Evolutionary conservation across 352 stramenopile species (phyloP), one percentile per base, ranked within the genome.

Genomic region (Halophytophthora batemanensis): DNA sequence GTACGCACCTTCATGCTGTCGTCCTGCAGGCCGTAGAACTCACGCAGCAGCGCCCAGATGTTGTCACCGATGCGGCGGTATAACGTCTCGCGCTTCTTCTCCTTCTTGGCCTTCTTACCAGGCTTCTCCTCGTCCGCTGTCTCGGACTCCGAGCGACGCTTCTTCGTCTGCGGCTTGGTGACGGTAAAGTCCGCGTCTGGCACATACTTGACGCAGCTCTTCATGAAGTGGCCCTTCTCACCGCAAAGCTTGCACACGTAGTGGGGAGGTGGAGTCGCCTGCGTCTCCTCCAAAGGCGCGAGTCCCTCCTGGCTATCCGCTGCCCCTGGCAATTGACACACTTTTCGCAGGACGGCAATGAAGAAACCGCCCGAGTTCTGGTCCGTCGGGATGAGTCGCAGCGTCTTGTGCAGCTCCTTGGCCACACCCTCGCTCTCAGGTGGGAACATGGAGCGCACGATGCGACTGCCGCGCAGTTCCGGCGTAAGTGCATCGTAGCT

Each of bases 341-440:
- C 55, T 50, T 98, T 98, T 34, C 77, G 65, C 21, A 99, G 78
- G 28, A 99, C 81, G n/a, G 91, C 89, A 36, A 99, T 86, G 66
- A 99, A 99, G 66, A 99, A 99, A 4, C 97, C 97, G 33, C 96
- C 97, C 5, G 96, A 98, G 66, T 99, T 95, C 53, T 98, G 87
- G 64, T 99, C 95, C 31, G 98, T 98, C 1, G 97, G 97, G 37
- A 99, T 82, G 19, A 99, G 74, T 11, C 97, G 87, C 60, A 97
- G 73, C 39, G 96, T 98, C 48, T 90, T 82, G 47, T 96, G 64
- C 17, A 99, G 65, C 29, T 92, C 53, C 14, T 70, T 8, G 2
- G 57, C 50, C 7, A 65, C 57, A 36, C 22, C 22, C 38, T 45
- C 52, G 6, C 46, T 42, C 44, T 78, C 65, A 0, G 87, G 74